Evolutionary conservation across 805 yeast genomes (phyloP).

Genomic region (Cephaloascus albidus): DNA sequence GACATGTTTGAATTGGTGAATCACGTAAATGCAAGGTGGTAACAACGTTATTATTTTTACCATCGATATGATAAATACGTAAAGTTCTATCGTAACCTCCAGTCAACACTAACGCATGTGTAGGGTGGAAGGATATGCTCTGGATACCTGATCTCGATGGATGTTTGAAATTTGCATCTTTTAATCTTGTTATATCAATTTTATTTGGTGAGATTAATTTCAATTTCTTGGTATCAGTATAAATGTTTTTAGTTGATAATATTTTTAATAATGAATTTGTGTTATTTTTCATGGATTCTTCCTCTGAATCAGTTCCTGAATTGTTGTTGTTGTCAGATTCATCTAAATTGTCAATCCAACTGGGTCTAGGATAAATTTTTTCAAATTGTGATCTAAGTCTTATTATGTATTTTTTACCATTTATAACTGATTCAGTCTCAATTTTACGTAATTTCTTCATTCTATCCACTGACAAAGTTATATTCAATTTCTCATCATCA

Average conservation of each 20-base stretch:
- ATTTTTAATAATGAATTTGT: constrained; percentile 22
- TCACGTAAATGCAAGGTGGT: constrained; percentile 73
- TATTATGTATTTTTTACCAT: constrained; percentile 50
- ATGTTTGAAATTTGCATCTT: constrained; percentile 73
- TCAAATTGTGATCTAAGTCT: constrained; percentile 67
- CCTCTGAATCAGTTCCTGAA: constrained; percentile 14
- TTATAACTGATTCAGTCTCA: constrained; percentile 40
- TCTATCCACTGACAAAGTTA: constrained; percentile 56
- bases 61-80: constrained; percentile 85
- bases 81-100: constrained; percentile 91
- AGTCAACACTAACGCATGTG: constrained; percentile 73
- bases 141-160: constrained; percentile 78
- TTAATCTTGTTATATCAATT: constrained; percentile 71
- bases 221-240: constrained; percentile 30
- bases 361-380: constrained; percentile 36
- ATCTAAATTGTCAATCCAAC: constrained; percentile 17
- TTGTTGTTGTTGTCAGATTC: constrained; percentile 9
- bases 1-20: constrained; percentile 73
- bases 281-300: constrained; percentile 10
- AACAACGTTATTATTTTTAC: constrained; percentile 70
- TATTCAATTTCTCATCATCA: constrained; percentile 69
- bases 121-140: constrained; percentile 74
- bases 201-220: constrained; percentile 60
- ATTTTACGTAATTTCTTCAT: constrained; percentile 63
- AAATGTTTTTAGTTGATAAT: constrained; percentile 22